Evolutionary conservation across 2,329 filamentous ascomycete genomes (phyloP).

Genomic region (Pleoardoris graminearum): DNA sequence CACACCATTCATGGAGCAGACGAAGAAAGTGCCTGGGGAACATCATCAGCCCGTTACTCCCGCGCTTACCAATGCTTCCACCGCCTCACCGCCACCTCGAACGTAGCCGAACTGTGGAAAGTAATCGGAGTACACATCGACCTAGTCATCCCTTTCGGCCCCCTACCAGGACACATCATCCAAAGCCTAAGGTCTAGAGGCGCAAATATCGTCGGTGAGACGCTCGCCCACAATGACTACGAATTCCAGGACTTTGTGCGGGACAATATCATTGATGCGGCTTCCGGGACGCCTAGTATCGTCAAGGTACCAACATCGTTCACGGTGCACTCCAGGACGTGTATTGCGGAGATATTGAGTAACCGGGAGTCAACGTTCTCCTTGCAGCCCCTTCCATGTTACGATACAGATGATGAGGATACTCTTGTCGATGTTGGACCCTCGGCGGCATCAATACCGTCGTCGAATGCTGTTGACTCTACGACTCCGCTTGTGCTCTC

Average conservation of each 20-base stretch:
- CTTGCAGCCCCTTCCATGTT: conserved; percentile 6
- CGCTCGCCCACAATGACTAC: background rate
- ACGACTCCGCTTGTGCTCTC: background rate
- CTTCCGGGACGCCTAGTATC: background rate
- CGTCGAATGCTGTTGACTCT: background rate
- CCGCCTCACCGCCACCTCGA: background rate
- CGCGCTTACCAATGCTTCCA: conserved; percentile 12
- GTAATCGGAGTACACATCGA: conserved; percentile 6
- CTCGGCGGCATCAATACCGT: background rate
- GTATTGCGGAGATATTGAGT: conserved; percentile 10
- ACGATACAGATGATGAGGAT: conserved; percentile 11
- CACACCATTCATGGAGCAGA: conserved; percentile 16
- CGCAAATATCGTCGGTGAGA: background rate
- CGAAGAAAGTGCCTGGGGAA: conserved; percentile 11
- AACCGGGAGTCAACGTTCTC: conserved; percentile 11
- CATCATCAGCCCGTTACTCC: conserved; percentile 11
- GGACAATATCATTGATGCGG: conserved; percentile 4
- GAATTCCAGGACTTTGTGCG: conserved; percentile 13
- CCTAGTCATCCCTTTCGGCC: conserved; percentile 10
- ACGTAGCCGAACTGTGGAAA: conserved; percentile 1
- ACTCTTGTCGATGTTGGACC: conserved; percentile 9
- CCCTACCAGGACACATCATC: background rate
- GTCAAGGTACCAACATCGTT: conserved; percentile 9
- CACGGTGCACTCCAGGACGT: conserved; percentile 6
- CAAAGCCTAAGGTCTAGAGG: background rate